Conservation (phyloP, 768 basidiomycete genomes). For the Paxillus involutus region DNA sequence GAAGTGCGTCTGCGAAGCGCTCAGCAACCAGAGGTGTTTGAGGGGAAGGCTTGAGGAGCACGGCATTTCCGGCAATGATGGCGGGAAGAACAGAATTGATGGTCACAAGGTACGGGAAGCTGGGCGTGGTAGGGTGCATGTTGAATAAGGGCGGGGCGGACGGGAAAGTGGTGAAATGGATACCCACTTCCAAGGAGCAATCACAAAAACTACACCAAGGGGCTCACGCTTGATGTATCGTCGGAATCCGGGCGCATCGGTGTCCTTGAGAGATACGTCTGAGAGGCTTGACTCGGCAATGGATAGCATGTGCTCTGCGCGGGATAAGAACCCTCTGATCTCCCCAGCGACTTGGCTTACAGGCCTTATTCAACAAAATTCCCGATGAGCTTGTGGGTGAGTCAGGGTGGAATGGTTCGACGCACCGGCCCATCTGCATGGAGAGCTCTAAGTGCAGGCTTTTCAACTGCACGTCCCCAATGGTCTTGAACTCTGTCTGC, state of each 20-base stretch:
- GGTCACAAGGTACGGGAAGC: slow-evolving; percentile 86
- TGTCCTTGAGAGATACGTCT: slow-evolving; percentile 72
- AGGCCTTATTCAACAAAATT: slow-evolving; percentile 49
- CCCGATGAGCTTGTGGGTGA: neutral
- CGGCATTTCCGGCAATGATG: slow-evolving; percentile 85
- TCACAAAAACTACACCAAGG: slow-evolving; percentile 83
- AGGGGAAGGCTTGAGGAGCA: slow-evolving; percentile 93
- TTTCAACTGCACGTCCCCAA: slow-evolving; percentile 50
- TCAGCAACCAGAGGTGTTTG: slow-evolving; percentile 92
- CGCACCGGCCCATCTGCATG: slow-evolving; percentile 89
- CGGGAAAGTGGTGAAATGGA: neutral
- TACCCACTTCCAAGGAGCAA: slow-evolving; percentile 90
- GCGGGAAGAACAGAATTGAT: slow-evolving; percentile 94
- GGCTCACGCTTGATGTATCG: slow-evolving; percentile 84
- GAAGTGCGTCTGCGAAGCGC: slow-evolving; percentile 67
- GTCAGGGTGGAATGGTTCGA: neutral
- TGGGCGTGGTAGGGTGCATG: slow-evolving; percentile 26
- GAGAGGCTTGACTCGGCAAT: slow-evolving; percentile 76
- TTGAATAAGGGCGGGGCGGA: neutral
- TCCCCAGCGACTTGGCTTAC: slow-evolving; percentile 78
- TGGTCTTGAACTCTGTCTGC: slow-evolving; percentile 50
- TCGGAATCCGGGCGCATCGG: slow-evolving; percentile 80
- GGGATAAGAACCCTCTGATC: slow-evolving; percentile 75
- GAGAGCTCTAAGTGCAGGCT: slow-evolving; percentile 65
- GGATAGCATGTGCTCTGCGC: slow-evolving; percentile 81